These are phyloP conservation scores for Podosphaera aphanis DNA, from an alignment of 2,329 filamentous ascomycete species.

Conservation along the genomic window DNA sequence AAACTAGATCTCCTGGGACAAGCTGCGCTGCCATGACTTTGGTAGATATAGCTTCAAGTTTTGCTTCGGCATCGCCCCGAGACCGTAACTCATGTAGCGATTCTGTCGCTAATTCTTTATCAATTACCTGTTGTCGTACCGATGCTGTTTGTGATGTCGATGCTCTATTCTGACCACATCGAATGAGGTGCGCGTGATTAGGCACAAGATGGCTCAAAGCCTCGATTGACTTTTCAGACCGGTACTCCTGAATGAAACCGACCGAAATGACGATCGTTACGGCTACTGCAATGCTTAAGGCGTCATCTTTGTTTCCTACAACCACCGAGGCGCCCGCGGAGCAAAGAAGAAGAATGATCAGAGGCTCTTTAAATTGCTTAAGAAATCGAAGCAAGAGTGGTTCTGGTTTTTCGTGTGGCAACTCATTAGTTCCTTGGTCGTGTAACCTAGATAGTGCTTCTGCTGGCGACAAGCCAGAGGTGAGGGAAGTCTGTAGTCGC, in stretches of 20 bases:
- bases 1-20: slow-evolving; percentile 75
- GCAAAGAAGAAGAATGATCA: slow-evolving; percentile 75
- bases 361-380: slow-evolving; percentile 88
- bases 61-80: slow-evolving; percentile 29
- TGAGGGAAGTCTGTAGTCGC: slow-evolving; percentile 60
- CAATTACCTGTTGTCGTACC: slow-evolving; percentile 24
- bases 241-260: slow-evolving; percentile 90
- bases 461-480: slow-evolving; percentile 53
- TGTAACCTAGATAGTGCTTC: slow-evolving; percentile 62
- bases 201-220: slow-evolving; percentile 83
- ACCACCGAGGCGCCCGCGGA: slow-evolving; percentile 75
- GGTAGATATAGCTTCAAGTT: slow-evolving; percentile 43
- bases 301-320: slow-evolving; percentile 85
- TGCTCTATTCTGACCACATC: slow-evolving; percentile 18
- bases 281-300: slow-evolving; percentile 80
- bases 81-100: slow-evolving; percentile 8
- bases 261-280: slow-evolving; percentile 94
- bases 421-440: slow-evolving; percentile 74
- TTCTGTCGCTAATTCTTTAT: slow-evolving; percentile 9
- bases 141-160: slow-evolving; percentile 9
- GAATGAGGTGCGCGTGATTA: slow-evolving; percentile 85
- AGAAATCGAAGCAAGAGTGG: slow-evolving; percentile 86
- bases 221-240: slow-evolving; percentile 92
- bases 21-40: slow-evolving; percentile 73
- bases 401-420: slow-evolving; percentile 81